Evolutionary conservation across 2,329 filamentous ascomycete species (phyloP), one percentile per base, ranked within the genome.

Genomic region (Scedosporium dehoogii): DNA sequence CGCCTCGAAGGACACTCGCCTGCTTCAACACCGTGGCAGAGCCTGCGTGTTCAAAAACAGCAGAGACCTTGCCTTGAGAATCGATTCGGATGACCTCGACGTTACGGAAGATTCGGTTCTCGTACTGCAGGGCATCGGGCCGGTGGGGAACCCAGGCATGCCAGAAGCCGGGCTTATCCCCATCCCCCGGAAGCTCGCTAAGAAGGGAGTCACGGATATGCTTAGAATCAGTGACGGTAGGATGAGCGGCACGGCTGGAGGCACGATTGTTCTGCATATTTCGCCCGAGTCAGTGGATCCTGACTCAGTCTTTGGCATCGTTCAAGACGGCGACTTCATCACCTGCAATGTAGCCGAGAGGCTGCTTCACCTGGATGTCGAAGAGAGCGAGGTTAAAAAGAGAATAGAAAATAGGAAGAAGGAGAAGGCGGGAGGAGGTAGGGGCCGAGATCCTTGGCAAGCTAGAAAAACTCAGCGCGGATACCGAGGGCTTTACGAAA

Each of bases 101-200:
- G 85, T 96, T 1, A 71, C 71, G 0, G 66, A 72, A 0, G 73
- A 81, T 48, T 79, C 76, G 55, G 91, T 96, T 7, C 79, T 96
- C 0, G 86, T 97, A 3, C 86, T 97, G 27, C 86, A 92, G 66
- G 92, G 92, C 65, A 93, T 97, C 69, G 92, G 92, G 0, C 92
- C 92, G 0, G 90, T 94, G 61, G 92, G 92, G 21, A 91, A 91
- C 1, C 92, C 92, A 0, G 92, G 92, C 12, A 97, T 97, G 92
- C 92, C 92, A 1, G 92, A 97, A 73, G 91, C 94, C 62, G 81
- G 81, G 0, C 71, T 83, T 27, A 76, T 84, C 1, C 81, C 81
- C 0, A 83, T 84, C 25, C 85, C 96, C 16, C 89, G 92, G 70
- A 91, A 92, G 59, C 85, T 88, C 33, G 91, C 89, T 0, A 85